These are phyloP conservation scores for Russula ochroleuca DNA, from an alignment of 768 basidiomycete genomes.

Conservation along the genomic window DNA sequence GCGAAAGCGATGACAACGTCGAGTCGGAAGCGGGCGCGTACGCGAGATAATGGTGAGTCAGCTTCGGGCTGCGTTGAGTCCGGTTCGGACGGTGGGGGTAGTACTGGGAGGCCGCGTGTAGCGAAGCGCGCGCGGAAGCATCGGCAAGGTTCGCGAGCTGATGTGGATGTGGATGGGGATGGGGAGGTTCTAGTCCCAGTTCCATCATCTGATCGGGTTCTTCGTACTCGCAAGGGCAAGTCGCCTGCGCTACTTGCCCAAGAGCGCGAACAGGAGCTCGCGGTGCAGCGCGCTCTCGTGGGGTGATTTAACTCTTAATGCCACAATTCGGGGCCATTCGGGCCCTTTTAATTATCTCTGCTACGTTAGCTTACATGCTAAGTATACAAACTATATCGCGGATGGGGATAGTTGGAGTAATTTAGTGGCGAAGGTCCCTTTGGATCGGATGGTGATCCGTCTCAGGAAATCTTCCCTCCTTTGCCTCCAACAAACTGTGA, in stretches of 20 bases:
- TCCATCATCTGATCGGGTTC: conserved; percentile 24
- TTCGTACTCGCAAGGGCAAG: conserved; percentile 23
- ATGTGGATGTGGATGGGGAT: conserved; percentile 15
- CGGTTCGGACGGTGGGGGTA: background rate
- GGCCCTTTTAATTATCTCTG: background rate
- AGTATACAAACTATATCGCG: background rate
- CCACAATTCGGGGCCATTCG: background rate
- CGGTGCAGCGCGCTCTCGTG: conserved; percentile 17
- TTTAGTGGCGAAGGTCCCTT: background rate
- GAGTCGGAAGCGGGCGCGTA: conserved; percentile 1
- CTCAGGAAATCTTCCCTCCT: background rate
- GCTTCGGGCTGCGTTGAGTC: background rate
- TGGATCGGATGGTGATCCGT: background rate
- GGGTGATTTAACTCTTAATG: background rate
- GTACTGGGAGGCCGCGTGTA: background rate
- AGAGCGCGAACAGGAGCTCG: conserved; percentile 21
- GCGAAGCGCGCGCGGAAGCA: conserved; percentile 21
- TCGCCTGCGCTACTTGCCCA: conserved; percentile 6
- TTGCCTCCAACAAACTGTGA: background rate
- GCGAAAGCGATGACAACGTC: background rate
- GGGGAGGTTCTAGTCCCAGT: background rate
- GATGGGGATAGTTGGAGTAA: background rate
- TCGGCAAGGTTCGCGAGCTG: conserved; percentile 29
- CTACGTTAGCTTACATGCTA: background rate
- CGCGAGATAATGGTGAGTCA: too few species aligned